phyloP scores from a whole-genome alignment of 2,329 filamentous ascomycete genomes.

The Curvularia sp. region DNA sequence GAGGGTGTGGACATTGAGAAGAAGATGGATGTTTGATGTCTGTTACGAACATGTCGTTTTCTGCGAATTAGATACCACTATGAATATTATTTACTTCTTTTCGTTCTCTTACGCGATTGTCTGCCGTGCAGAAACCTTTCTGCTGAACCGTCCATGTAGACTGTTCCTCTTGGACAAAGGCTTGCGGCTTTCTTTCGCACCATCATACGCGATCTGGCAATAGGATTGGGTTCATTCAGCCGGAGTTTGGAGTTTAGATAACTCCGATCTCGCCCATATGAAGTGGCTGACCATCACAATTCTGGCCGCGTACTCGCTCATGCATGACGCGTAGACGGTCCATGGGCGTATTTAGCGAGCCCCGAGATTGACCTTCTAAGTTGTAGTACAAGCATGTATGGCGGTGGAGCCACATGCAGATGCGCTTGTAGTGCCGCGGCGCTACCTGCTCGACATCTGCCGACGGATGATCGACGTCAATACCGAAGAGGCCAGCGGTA shows the following conservation, averaged over 20 bases:
- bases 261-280: background rate
- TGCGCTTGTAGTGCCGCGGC: background rate
- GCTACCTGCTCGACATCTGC: conserved; percentile 5
- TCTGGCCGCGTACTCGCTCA: background rate
- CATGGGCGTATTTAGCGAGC: background rate
- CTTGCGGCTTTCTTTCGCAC: background rate
- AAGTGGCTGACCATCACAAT: too few relatives aligned
- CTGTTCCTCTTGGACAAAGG: too few relatives aligned
- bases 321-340: background rate
- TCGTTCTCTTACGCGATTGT: background rate
- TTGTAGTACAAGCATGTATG: background rate
- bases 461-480: conserved; percentile 10
- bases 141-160: background rate
- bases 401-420: background rate
- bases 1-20: conserved; percentile 17
- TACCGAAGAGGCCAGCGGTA: background rate
- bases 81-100: background rate
- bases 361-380: background rate
- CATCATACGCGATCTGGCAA: background rate
- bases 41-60: background rate
- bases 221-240: background rate
- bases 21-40: conserved; percentile 20
- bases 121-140: too few relatives aligned
- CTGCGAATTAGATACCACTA: background rate
- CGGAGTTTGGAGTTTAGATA: background rate